Percentiles rank a stretch among this genome's conserved stretches.
Evolutionary conservation across 1,284 basidiomycete species (phyloP).

Genomic region (Ceratobasidium papillatum): DNA sequence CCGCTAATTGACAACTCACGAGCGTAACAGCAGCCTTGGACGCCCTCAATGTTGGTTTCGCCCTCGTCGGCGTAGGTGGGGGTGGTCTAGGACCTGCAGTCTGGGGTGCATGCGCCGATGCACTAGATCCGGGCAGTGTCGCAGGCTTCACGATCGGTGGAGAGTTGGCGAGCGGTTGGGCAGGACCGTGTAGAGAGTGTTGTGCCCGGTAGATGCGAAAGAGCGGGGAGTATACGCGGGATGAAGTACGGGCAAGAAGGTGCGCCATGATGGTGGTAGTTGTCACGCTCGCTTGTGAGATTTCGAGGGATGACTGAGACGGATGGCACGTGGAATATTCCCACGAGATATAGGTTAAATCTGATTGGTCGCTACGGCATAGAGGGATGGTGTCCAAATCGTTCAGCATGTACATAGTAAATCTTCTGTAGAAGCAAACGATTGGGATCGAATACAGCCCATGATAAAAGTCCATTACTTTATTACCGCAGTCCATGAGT

Average conservation of each 20-base stretch:
- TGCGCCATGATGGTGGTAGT: constrained; percentile 22
- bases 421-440: too few species aligned
- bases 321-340: neutral
- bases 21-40: constrained; percentile 85
- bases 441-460: too few species aligned
- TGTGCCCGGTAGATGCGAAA: constrained; percentile 17
- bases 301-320: constrained; percentile 29
- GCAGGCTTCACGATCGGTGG: constrained; percentile 39
- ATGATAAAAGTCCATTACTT: too few species aligned
- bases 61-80: constrained; percentile 67
- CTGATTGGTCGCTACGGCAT: constrained; percentile 38
- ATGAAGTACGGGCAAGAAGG: constrained; percentile 14
- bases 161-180: constrained; percentile 37
- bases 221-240: constrained; percentile 22
- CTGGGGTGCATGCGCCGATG: constrained; percentile 64
- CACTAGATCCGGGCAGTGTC: neutral
- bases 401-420: too few species aligned
- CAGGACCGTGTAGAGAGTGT: constrained; percentile 23
- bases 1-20: constrained; percentile 60
- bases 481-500: too few species aligned
- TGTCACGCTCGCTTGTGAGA: neutral
- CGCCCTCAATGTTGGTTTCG: constrained; percentile 71
- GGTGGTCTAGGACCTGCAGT: constrained; percentile 73
- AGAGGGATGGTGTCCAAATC: too few species aligned
- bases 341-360: neutral